These are phyloP conservation scores for Leucosporidium creatinivorum DNA, from an alignment of 768 basidiomycete species.

Conservation along the genomic window DNA sequence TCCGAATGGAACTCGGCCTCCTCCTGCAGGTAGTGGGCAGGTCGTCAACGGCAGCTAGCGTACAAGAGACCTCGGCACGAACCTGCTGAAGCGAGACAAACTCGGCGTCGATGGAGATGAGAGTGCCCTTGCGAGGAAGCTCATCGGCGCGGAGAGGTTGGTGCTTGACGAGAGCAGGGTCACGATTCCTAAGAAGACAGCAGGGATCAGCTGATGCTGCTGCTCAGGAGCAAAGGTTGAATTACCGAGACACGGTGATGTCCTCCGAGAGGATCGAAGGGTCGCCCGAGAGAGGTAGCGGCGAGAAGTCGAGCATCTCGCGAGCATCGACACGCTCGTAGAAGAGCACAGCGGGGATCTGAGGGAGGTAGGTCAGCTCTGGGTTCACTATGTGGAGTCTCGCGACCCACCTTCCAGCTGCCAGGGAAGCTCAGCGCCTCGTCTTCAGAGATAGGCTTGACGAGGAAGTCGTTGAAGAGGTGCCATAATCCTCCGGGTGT, in stretches of 20 bases:
- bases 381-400: not conserved
- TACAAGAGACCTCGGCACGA: not conserved
- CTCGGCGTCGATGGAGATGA: slow-evolving; percentile 94
- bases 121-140: slow-evolving; percentile 72
- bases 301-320: slow-evolving; percentile 55
- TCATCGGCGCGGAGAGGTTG: slow-evolving; percentile 64
- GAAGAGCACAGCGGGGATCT: slow-evolving; percentile 84
- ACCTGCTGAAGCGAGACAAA: slow-evolving; percentile 96
- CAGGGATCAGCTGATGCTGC: not conserved
- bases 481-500: slow-evolving; percentile 61
- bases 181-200: slow-evolving; percentile 58
- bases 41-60: not conserved
- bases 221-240: not conserved
- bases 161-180: slow-evolving; percentile 66
- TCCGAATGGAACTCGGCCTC: slow-evolving; percentile 93
- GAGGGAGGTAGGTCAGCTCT: slow-evolving; percentile 34
- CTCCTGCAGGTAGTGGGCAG: slow-evolving; percentile 53
- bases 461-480: slow-evolving; percentile 94
- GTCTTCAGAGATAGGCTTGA: slow-evolving; percentile 70
- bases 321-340: slow-evolving; percentile 65
- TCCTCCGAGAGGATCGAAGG: slow-evolving; percentile 59
- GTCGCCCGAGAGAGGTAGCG: slow-evolving; percentile 62
- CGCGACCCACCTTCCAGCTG: slow-evolving; percentile 78
- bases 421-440: slow-evolving; percentile 81
- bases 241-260: slow-evolving; percentile 78